Evolutionary conservation across 768 basidiomycete species (phyloP), one percentile per base, ranked within the genome.

Genomic region (Russula compacta): DNA sequence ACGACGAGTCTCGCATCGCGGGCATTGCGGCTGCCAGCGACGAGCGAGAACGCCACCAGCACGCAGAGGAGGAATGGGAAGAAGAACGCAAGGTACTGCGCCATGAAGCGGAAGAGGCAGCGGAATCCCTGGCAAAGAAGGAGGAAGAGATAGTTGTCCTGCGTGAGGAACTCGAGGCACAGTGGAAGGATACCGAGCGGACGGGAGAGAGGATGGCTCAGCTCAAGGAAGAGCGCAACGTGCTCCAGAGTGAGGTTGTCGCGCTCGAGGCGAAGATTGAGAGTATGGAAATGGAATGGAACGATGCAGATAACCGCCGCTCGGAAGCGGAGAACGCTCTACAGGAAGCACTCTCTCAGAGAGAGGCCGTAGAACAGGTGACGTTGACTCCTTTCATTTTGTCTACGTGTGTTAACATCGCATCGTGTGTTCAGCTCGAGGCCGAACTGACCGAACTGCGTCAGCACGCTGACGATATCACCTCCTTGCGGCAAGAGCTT

Each of bases 121-220:
- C 78, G 50, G 75, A 77, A 43, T 76, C 83, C 58, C 59, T 72
- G 9, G 57, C 65, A 42, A 60, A 64, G 44, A 67, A 67, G 48
- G 72, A 72, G 48, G 68, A 71, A 33, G 72, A 75, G 57, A 55
- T 73, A 35, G 64, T 58, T 4, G 53, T 81, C 24, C 71, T 88
- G 64, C 84, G 84, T 69, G 69, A 71, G 0, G 87, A 91, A 71
- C 69, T 89, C 36, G 84, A 89, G 67, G 81, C 83, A 10, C 87
- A 89, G 71, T 89, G 87, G 87, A 74, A 76, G 38, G 75, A 82
- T 59, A 83, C 86, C 8, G 85, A 87, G 72, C 74, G 75, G 60
- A 71, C 75, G 14, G 72, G 74, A n/a, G 83, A 84, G 64, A 75
- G 73, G 66, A 73, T 81, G 9, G 69, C 75, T 38, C 69, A 69